A percentile compares a stretch with the other conserved stretches of the same genome.
Conservation (phyloP, 495 filamentous ascomycete species). For the Hypoxylon fuscum region DNA sequence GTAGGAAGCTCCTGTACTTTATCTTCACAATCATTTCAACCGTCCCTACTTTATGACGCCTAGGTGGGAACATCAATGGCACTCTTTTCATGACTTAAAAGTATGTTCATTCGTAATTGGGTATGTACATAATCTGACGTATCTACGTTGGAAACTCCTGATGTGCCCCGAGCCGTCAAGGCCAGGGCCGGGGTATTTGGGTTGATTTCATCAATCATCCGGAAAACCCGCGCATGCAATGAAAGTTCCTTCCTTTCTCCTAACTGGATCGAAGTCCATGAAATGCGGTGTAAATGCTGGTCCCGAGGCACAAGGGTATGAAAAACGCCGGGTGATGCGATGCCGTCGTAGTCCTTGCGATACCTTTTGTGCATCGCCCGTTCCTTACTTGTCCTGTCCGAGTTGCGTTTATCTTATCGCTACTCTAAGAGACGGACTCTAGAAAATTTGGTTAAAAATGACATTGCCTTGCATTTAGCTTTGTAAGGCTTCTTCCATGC, state of each 20-base stretch:
- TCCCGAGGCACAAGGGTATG: conserved; percentile 21
- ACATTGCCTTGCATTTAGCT: not conserved
- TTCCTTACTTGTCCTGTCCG: conserved; percentile 7
- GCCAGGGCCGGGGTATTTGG: conserved; percentile 4
- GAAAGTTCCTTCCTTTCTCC: not conserved
- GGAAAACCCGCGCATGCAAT: conserved; percentile 24
- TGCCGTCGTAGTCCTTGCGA: conserved; percentile 16
- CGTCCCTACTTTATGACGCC: no score
- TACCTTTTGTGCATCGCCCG: conserved; percentile 1
- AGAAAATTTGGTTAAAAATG: not conserved
- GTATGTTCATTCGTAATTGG: conserved; percentile 32
- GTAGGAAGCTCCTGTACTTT: no score
- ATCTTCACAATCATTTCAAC: no score
- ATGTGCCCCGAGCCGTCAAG: conserved; percentile 15
- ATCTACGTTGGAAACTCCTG: conserved; percentile 18
- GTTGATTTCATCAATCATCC: conserved; percentile 13
- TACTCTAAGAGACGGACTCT: conserved; percentile 10
- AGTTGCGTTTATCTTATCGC: conserved; percentile 14
- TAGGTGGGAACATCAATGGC: no score
- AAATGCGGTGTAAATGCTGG: conserved; percentile 14
- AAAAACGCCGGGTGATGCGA: conserved; percentile 37
- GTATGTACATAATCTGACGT: conserved; percentile 35
- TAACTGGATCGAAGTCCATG: conserved; percentile 12
- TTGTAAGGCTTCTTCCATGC: not conserved
- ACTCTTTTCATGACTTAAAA: conserved; percentile 7